Conservation (phyloP, 352 stramenopile species). For the Phytopythium ostracodes region DNA sequence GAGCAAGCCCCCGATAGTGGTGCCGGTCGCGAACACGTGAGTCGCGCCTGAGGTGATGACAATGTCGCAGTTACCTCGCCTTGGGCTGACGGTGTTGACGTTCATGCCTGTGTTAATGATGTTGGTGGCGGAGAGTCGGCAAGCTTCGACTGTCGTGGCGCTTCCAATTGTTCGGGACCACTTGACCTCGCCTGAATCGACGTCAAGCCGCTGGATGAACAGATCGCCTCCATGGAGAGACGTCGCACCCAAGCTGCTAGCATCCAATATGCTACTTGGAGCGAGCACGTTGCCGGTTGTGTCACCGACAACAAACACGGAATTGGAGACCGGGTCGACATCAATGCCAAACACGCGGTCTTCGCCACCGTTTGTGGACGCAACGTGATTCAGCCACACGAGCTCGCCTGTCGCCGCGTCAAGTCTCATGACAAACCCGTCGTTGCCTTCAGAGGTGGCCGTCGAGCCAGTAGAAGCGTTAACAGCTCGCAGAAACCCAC, state of each 20-base stretch:
- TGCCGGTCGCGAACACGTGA: conserved; percentile 16
- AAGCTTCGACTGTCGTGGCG: neutral
- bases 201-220: conserved; percentile 18
- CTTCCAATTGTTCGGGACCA: conserved; percentile 14
- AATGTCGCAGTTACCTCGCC: conserved; percentile 9
- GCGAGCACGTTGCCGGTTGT: conserved; percentile 15
- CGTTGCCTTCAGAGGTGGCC: neutral
- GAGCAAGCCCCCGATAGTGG: conserved; percentile 15
- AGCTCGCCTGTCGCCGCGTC: conserved; percentile 3
- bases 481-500: conserved; percentile 3
- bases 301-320: conserved; percentile 22
- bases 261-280: neutral
- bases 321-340: neutral
- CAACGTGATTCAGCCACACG: conserved; percentile 10
- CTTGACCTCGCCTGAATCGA: conserved; percentile 7
- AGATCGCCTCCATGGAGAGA: conserved; percentile 12
- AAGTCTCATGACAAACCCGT: conserved; percentile 18
- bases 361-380: neutral
- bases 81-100: neutral
- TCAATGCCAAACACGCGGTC: conserved; percentile 23
- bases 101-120: neutral
- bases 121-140: neutral
- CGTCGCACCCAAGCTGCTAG: neutral
- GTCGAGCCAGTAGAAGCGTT: neutral
- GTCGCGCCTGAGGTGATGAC: neutral